These are phyloP conservation scores for Trichoderma hamatum DNA, from an alignment of 2,329 filamentous ascomycete species.

Conservation along the genomic window DNA sequence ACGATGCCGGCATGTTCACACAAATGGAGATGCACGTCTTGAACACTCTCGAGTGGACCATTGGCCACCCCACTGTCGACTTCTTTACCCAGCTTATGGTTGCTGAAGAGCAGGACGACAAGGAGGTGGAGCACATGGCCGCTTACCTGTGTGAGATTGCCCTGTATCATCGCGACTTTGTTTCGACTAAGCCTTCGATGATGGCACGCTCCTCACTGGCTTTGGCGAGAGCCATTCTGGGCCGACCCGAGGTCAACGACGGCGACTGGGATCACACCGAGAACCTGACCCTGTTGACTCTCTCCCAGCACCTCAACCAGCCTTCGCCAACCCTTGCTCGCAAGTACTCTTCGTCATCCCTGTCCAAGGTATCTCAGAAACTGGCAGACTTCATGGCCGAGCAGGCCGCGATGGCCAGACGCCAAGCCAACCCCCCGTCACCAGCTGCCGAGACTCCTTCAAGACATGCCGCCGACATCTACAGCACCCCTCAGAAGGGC, in stretches of 20 bases:
- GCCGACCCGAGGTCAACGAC: conserved; percentile 74
- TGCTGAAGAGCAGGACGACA: conserved; percentile 75
- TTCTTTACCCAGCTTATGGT: conserved; percentile 88
- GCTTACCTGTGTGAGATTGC: conserved; percentile 94
- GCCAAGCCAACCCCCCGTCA: conserved; percentile 58
- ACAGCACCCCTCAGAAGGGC: conserved; percentile 79
- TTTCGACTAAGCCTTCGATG: conserved; percentile 86
- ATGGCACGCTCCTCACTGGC: conserved; percentile 88
- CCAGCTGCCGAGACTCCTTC: conserved; percentile 57
- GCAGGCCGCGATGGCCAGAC: conserved; percentile 59
- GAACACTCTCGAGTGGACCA: conserved; percentile 93
- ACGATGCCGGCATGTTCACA: conserved; percentile 99
- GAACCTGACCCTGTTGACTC: conserved; percentile 63
- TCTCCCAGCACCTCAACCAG: conserved; percentile 62
- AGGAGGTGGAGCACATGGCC: conserved; percentile 92
- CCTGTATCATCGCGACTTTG: conserved; percentile 95
- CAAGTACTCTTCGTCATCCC: conserved; percentile 60
- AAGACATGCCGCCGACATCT: conserved; percentile 63
- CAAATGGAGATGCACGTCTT: conserved; percentile 99
- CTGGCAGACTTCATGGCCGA: conserved; percentile 63
- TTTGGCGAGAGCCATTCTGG: conserved; percentile 82
- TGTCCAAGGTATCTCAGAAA: conserved; percentile 57
- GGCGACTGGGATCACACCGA: conserved; percentile 77
- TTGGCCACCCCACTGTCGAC: conserved; percentile 95
- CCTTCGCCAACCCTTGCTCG: conserved; percentile 61